These are phyloP conservation scores for Calonectria hongkongensis DNA, from an alignment of 2,329 filamentous ascomycete species.

Conservation along the genomic window DNA sequence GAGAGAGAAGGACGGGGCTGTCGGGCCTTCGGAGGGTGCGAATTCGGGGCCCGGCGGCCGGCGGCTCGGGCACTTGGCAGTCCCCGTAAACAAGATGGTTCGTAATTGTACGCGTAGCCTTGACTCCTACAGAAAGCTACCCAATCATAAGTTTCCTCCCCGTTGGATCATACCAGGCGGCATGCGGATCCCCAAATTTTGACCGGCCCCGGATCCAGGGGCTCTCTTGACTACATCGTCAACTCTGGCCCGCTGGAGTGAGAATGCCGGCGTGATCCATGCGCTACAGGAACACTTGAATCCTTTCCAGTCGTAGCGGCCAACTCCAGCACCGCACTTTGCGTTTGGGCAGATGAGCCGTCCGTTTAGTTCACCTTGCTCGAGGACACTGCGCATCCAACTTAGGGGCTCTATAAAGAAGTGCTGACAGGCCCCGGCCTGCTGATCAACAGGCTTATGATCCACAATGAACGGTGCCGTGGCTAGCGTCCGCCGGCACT, in stretches of 20 bases:
- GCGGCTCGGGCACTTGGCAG: slow-evolving; percentile 21
- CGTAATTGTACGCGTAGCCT: slow-evolving; percentile 13
- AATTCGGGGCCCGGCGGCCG: slow-evolving; percentile 23
- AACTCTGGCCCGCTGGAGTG: slow-evolving; percentile 86
- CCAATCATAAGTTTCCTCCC: slow-evolving; percentile 59
- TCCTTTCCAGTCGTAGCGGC: slow-evolving; percentile 97
- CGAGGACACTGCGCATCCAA: slow-evolving; percentile 93
- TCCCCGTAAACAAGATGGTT: slow-evolving; percentile 8
- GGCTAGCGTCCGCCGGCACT: slow-evolving; percentile 83
- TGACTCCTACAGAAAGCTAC: neutral
- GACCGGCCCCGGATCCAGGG: slow-evolving; percentile 44
- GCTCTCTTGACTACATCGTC: slow-evolving; percentile 74
- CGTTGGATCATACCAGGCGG: slow-evolving; percentile 66
- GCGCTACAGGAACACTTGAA: slow-evolving; percentile 92
- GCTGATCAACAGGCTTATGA: slow-evolving; percentile 68
- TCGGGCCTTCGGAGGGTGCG: slow-evolving; percentile 6
- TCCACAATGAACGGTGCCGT: slow-evolving; percentile 78
- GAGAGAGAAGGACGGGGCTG: neutral
- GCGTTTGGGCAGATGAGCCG: slow-evolving; percentile 87
- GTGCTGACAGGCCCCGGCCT: slow-evolving; percentile 79
- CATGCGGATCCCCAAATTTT: slow-evolving; percentile 71
- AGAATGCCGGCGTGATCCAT: slow-evolving; percentile 95
- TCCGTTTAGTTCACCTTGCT: slow-evolving; percentile 87
- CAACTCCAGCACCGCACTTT: slow-evolving; percentile 88
- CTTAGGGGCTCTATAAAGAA: slow-evolving; percentile 93